Evolutionary conservation across 768 basidiomycete species (phyloP), one percentile per base, ranked within the genome.

Genomic region (Auricularia sp.): DNA sequence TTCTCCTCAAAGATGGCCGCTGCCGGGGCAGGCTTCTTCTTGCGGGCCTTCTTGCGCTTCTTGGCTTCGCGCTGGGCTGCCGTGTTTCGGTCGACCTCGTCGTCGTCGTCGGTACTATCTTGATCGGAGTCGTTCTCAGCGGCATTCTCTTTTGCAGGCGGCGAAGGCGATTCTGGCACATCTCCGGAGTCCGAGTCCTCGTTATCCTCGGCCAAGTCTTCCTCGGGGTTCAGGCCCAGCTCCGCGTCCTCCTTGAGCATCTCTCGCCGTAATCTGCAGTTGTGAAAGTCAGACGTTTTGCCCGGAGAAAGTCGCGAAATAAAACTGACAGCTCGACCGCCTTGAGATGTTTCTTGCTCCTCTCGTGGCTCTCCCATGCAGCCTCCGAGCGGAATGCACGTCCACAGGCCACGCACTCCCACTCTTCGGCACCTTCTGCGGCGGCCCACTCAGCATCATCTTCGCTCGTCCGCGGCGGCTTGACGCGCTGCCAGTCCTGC

Each of bases 291-390:
- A 62, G 18, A n/a, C 24, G 44, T 16, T 29, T 29, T 11, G 47
- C 0, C 29, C 36, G 29, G n/a, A 39, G 45, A 33, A 29, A 10
- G 56, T 1, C 35, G 7, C 14, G 14, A 5, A 6, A n/a, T n/a
- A 33, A 33, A 3, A 71, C 78, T 62, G 64, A 79, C 78, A 78
- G 80, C 71, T 92, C 91, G 13, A 98, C 85, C 67, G 94, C 91
- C 74, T 89, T 92, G 72, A 90, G 72, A 71, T 99, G 97, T 75
- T 94, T 97, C 76, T 90, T 90, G 74, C 94, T 97, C 68, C 94
- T 81, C 74, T 98, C 97, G 68, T 98, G 97, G 73, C 94, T 98
- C 69, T 87, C 81, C 95, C 95, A 99, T 3, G 94, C 92, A 0
- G 92, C 91, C 70, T 98, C 94, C 68, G 88, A 94, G 71, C 88